A percentile compares a stretch with the other conserved stretches of the same genome.
Evolutionary conservation across 2,329 filamentous ascomycete genomes (phyloP).

Genomic region (Fusarium sp.): DNA sequence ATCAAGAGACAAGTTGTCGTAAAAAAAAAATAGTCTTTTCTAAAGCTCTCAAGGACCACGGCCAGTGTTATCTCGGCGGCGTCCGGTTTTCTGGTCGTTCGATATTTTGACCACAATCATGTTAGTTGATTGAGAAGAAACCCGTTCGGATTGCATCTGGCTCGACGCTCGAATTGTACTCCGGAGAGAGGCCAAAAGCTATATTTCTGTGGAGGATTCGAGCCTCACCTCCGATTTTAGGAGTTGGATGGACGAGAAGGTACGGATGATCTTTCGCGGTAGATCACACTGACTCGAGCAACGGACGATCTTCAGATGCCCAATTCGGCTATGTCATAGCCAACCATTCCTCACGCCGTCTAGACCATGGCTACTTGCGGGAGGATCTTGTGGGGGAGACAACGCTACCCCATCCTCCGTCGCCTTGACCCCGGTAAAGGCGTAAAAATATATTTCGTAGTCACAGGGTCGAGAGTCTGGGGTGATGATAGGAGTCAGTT

Average conservation of each 20-base stretch:
- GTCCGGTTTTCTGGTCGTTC: background rate
- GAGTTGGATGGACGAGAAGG: constrained; percentile 14
- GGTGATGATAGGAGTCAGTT: constrained; percentile 36
- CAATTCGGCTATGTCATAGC: constrained; percentile 6
- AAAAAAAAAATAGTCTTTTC: background rate
- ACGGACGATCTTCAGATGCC: constrained; percentile 23
- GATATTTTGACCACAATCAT: constrained; percentile 10
- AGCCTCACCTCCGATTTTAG: constrained; percentile 18
- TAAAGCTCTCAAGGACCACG: background rate
- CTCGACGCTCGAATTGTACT: constrained; percentile 6
- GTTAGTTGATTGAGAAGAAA: background rate
- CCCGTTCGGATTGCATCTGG: constrained; percentile 14
- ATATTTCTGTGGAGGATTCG: constrained; percentile 15
- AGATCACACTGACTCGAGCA: constrained; percentile 35
- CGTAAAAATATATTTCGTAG: constrained; percentile 33
- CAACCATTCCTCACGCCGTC: constrained; percentile 12
- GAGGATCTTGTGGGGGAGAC: constrained; percentile 42
- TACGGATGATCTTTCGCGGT: constrained; percentile 19
- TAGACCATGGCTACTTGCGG: constrained; percentile 15
- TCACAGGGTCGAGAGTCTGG: constrained; percentile 38
- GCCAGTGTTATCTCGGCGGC: background rate
- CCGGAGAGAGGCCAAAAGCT: constrained; percentile 1
- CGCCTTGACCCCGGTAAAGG: constrained; percentile 28
- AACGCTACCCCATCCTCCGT: constrained; percentile 39
- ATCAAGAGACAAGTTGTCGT: constrained; percentile 19